A percentile compares a stretch with the other conserved stretches of the same genome.
These are phyloP conservation scores for Talaromyces marneffei DNA, from an alignment of 2,329 filamentous ascomycete genomes.

Conservation along the genomic window DNA sequence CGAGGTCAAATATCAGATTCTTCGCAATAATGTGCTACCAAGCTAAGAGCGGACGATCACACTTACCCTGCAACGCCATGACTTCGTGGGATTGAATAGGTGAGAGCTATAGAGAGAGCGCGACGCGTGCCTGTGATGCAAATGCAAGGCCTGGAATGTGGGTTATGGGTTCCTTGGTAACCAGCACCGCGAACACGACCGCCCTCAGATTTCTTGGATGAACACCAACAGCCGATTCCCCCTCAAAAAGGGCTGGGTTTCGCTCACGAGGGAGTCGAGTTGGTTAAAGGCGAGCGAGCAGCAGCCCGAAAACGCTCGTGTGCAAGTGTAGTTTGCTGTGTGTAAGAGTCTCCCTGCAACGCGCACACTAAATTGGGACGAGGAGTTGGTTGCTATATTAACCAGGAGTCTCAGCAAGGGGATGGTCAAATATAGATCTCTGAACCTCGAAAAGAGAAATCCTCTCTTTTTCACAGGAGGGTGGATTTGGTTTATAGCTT, in stretches of 20 bases:
- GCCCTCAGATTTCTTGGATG: conserved; percentile 15
- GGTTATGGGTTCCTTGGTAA: conserved; percentile 35
- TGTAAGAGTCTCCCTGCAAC: conserved; percentile 17
- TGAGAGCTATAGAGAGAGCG: conserved; percentile 20
- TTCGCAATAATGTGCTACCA: conserved; percentile 24
- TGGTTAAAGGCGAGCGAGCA: conserved; percentile 9
- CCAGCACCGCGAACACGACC: conserved; percentile 25
- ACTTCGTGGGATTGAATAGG: conserved; percentile 24
- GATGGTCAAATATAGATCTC: conserved; percentile 10
- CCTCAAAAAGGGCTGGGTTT: conserved; percentile 13
- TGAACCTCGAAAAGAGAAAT: conserved; percentile 11
- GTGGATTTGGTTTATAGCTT: conserved; percentile 19
- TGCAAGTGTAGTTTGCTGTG: conserved; percentile 4
- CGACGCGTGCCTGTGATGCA: conserved; percentile 34
- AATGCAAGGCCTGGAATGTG: conserved; percentile 40
- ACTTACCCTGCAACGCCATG: conserved; percentile 38
- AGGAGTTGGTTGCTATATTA: conserved; percentile 13
- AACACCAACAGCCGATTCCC: conserved; percentile 2
- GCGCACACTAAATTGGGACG: conserved; percentile 15
- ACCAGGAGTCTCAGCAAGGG: conserved; percentile 18
- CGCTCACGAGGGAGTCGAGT: conserved; percentile 13
- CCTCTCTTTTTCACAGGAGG: conserved; percentile 13
- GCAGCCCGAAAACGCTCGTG: conserved; percentile 12
- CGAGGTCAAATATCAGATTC: conserved; percentile 38
- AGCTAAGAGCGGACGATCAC: conserved; percentile 24